phyloP scores from a whole-genome alignment of 2,329 filamentous ascomycete species.

The Rhinocladiella mackenziei region DNA sequence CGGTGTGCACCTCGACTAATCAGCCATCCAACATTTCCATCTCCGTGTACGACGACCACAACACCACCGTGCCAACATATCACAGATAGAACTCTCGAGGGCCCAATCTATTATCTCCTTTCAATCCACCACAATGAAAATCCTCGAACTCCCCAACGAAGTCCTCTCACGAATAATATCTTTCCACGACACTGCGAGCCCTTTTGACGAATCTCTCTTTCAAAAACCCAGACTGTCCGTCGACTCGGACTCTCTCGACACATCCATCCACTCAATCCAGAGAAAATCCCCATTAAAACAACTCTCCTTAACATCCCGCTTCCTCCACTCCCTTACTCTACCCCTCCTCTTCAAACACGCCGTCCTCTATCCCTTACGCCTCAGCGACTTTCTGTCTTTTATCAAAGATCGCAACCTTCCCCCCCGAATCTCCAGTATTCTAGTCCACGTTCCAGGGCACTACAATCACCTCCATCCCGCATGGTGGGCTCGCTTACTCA shows the following conservation, averaged over 20 bases:
- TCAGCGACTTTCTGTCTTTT: slow-evolving; percentile 39
- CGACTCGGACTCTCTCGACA: background rate
- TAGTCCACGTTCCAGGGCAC: slow-evolving; percentile 42
- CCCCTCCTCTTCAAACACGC: slow-evolving; percentile 57
- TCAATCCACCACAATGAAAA: too few species aligned
- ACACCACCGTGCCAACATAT: too few species aligned
- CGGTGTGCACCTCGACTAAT: too few species aligned
- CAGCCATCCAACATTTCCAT: too few species aligned
- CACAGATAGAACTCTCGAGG: too few species aligned
- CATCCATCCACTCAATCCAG: background rate
- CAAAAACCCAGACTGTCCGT: slow-evolving; percentile 52
- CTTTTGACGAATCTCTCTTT: slow-evolving; percentile 41
- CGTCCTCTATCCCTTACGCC: slow-evolving; percentile 38
- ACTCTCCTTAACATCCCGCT: slow-evolving; percentile 51
- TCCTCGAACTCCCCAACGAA: slow-evolving; percentile 55
- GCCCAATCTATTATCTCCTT: too few species aligned
- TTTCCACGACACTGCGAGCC: slow-evolving; percentile 45
- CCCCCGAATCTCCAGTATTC: slow-evolving; percentile 46
- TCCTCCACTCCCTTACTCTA: slow-evolving; percentile 51
- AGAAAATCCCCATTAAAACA: slow-evolving; percentile 50
- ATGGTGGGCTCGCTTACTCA: slow-evolving; percentile 57
- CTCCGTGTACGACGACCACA: too few species aligned
- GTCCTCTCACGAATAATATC: slow-evolving; percentile 55
- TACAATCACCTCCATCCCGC: slow-evolving; percentile 39
- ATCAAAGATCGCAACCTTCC: slow-evolving; percentile 33